Percentiles rank a stretch among this genome's conserved stretches.
phyloP scores from a whole-genome alignment of 1,284 basidiomycete species.

The Ganoderma sp. region DNA sequence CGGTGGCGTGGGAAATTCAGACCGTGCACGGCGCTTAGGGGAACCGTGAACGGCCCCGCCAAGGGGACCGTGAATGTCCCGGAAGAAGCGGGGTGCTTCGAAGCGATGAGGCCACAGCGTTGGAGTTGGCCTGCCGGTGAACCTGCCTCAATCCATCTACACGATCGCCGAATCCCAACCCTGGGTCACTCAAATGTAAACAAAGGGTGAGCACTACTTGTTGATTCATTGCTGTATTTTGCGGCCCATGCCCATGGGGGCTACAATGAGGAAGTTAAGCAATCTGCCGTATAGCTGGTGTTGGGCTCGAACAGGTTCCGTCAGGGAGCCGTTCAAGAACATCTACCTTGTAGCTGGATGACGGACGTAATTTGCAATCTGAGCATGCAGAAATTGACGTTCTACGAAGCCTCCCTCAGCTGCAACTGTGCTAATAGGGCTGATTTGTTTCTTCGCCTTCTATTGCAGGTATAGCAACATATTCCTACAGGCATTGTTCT shows the following conservation, averaged over 20 bases:
- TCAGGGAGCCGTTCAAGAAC: constrained; percentile 20
- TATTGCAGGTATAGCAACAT: neutral
- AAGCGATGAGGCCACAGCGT: too few species aligned
- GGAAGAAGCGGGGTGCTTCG: too few species aligned
- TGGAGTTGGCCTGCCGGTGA: too few species aligned
- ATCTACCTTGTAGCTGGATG: constrained; percentile 41
- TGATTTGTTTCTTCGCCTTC: neutral
- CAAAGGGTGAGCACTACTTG: neutral
- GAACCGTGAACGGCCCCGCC: too few species aligned
- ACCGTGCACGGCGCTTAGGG: too few species aligned
- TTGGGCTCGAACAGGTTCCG: constrained; percentile 24
- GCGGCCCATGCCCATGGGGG: neutral
- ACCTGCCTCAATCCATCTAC: neutral
- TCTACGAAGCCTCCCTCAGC: neutral
- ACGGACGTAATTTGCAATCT: constrained; percentile 52
- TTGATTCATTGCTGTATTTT: neutral
- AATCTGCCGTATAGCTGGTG: constrained; percentile 25
- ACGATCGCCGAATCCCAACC: too few species aligned
- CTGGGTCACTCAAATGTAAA: neutral
- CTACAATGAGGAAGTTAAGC: constrained; percentile 27
- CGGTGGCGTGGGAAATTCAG: too few species aligned
- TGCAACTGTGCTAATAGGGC: neutral
- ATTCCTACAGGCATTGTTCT: neutral
- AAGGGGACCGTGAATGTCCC: too few species aligned
- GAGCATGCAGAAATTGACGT: constrained; percentile 33